phyloP scores from a whole-genome alignment of 2,329 filamentous ascomycete species.

The Fusarium sp. region DNA sequence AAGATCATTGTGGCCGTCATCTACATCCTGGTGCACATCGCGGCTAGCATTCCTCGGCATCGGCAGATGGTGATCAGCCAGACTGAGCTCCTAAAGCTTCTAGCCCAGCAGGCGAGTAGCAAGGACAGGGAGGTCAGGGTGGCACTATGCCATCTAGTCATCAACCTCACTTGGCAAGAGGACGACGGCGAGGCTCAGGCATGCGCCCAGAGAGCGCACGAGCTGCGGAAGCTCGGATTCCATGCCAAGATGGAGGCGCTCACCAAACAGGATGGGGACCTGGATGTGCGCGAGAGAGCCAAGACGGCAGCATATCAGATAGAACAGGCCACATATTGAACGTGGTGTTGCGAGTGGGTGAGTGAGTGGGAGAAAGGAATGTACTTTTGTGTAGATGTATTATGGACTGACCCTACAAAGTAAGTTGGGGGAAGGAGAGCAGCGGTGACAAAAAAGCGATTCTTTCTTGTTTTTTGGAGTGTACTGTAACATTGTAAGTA shows the following conservation, averaged over 20 bases:
- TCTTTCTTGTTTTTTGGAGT: constrained; percentile 1
- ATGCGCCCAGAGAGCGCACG: constrained; percentile 70
- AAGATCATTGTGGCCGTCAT: constrained; percentile 81
- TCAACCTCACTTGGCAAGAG: constrained; percentile 85
- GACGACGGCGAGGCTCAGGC: constrained; percentile 71
- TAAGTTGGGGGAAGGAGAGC: background rate
- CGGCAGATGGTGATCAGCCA: constrained; percentile 80
- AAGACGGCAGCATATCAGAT: constrained; percentile 81
- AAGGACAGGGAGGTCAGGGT: constrained; percentile 76
- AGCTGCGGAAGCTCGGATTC: constrained; percentile 76
- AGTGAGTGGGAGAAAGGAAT: background rate
- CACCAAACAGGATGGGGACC: constrained; percentile 70
- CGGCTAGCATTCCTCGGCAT: constrained; percentile 79
- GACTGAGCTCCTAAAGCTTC: constrained; percentile 73
- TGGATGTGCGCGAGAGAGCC: constrained; percentile 84
- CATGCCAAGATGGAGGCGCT: constrained; percentile 69
- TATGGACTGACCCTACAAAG: background rate
- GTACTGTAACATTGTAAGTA: constrained; percentile 5
- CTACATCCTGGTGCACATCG: constrained; percentile 86
- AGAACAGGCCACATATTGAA: constrained; percentile 52
- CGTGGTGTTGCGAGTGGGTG: background rate
- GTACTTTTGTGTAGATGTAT: constrained; percentile 3
- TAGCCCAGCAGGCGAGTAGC: constrained; percentile 77
- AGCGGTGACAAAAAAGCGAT: constrained; percentile 7
- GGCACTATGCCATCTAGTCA: constrained; percentile 81